Conservation (phyloP, 2,329 filamentous ascomycete species). For the Aureobasidium leucospermi region DNA sequence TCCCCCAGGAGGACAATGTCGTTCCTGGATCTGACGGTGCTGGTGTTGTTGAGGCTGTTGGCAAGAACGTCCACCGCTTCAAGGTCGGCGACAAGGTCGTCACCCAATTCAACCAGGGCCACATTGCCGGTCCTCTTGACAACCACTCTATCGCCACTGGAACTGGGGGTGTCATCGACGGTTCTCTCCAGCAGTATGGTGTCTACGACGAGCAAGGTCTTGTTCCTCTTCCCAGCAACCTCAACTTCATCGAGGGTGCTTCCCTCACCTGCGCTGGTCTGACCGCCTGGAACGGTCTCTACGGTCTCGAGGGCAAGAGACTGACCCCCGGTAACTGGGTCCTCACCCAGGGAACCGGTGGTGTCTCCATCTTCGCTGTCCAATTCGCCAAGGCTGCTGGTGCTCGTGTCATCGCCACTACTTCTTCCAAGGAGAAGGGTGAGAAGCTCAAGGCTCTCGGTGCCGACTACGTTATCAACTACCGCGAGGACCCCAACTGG, state of each 20-base stretch:
- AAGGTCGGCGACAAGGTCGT: slow-evolving; percentile 51
- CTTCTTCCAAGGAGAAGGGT: slow-evolving; percentile 44
- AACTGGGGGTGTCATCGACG: slow-evolving; percentile 62
- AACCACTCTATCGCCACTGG: slow-evolving; percentile 41
- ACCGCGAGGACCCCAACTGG: slow-evolving; percentile 46
- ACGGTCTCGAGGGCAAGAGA: slow-evolving; percentile 37
- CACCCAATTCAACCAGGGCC: slow-evolving; percentile 57
- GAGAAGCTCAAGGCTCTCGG: slow-evolving; percentile 45
- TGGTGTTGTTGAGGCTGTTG: slow-evolving; percentile 46
- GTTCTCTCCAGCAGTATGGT: slow-evolving; percentile 59
- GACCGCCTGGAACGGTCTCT: slow-evolving; percentile 48
- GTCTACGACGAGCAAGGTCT: slow-evolving; percentile 62
- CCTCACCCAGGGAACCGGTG: slow-evolving; percentile 63
- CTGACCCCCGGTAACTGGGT: slow-evolving; percentile 41
- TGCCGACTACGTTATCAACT: slow-evolving; percentile 52
- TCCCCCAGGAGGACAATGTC: slow-evolving; percentile 33
- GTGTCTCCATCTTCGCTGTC: slow-evolving; percentile 60
- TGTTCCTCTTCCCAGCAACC: slow-evolving; percentile 53
- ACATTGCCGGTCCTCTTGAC: slow-evolving; percentile 44
- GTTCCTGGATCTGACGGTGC: slow-evolving; percentile 47
- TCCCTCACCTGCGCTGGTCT: slow-evolving; percentile 42
- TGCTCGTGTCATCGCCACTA: slow-evolving; percentile 52
- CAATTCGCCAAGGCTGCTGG: slow-evolving; percentile 50
- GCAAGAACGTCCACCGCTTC: slow-evolving; percentile 49
- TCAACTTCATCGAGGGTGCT: slow-evolving; percentile 40